phyloP scores from a whole-genome alignment of 192 early-diverging fungal genomes.

The Oehlia diaphana region DNA sequence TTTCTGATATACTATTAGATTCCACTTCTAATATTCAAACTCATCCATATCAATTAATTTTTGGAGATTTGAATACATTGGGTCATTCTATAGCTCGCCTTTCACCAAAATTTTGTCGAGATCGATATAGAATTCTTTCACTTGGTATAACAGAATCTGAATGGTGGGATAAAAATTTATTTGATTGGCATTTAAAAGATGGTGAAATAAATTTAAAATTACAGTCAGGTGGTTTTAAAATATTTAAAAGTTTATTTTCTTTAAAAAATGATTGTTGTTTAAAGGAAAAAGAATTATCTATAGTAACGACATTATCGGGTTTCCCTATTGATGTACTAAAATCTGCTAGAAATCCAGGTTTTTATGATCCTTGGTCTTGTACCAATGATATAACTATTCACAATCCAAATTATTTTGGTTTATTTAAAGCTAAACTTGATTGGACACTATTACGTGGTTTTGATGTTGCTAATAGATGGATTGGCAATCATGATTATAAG shows the following conservation, averaged over 20 bases:
- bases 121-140: slow-evolving; percentile 64
- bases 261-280: not conserved
- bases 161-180: slow-evolving; percentile 69
- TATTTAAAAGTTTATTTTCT: slow-evolving; percentile 16
- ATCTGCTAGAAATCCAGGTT: slow-evolving; percentile 69
- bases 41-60: slow-evolving; percentile 68
- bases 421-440: slow-evolving; percentile 72
- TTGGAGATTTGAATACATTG: slow-evolving; percentile 80
- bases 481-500: slow-evolving; percentile 65
- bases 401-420: slow-evolving; percentile 60
- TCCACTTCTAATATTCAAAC: slow-evolving; percentile 37
- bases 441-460: slow-evolving; percentile 67
- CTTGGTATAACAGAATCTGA: slow-evolving; percentile 65
- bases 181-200: slow-evolving; percentile 46
- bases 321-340: slow-evolving; percentile 45
- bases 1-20: slow-evolving; percentile 70
- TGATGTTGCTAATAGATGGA: slow-evolving; percentile 46
- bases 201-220: slow-evolving; percentile 46
- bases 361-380: slow-evolving; percentile 71
- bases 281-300: not conserved
- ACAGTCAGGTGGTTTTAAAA: slow-evolving; percentile 36
- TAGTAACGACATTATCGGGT: slow-evolving; percentile 36
- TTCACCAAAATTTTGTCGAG: slow-evolving; percentile 60
- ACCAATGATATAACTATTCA: slow-evolving; percentile 63
- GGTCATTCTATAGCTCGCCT: slow-evolving; percentile 74